phyloP scores from a whole-genome alignment of 345 rosid species.

The Corymbia maculata region DNA sequence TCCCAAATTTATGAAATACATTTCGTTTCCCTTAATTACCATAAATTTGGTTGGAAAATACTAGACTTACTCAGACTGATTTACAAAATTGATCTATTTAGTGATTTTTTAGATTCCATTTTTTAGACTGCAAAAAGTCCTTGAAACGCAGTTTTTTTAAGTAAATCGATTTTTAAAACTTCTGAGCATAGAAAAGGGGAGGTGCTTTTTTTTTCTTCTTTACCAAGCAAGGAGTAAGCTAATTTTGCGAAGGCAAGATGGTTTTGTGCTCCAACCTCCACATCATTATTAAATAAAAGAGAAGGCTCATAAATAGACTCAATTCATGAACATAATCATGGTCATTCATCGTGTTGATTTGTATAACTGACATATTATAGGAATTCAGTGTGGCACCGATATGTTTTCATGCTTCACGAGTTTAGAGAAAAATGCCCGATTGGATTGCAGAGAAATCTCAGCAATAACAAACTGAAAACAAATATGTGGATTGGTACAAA shows the following conservation, averaged over 20 bases:
- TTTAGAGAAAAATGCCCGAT: not conserved
- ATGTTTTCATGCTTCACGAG: not conserved
- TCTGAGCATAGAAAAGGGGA: not conserved
- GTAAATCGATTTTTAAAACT: not conserved
- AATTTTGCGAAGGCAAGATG: no score
- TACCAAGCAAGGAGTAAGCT: not conserved
- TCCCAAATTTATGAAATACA: not conserved
- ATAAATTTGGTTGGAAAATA: not conserved
- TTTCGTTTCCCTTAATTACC: not conserved
- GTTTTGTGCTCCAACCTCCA: no score
- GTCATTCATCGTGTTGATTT: no score
- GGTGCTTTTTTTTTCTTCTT: not conserved
- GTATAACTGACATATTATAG: fast-evolving
- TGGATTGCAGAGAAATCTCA: not conserved
- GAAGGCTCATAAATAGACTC: no score
- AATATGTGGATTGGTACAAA: not conserved
- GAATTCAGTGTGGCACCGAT: no score
- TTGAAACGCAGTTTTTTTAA: not conserved
- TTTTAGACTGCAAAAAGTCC: not conserved
- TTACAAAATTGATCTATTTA: not conserved
- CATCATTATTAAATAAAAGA: no score
- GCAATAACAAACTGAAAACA: not conserved
- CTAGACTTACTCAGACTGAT: not conserved
- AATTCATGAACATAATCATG: no score
- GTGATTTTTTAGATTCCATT: no score